These are phyloP conservation scores for Capsicum baccatum DNA, from an alignment of 257 asterid genomes.

Conservation along the genomic window DNA sequence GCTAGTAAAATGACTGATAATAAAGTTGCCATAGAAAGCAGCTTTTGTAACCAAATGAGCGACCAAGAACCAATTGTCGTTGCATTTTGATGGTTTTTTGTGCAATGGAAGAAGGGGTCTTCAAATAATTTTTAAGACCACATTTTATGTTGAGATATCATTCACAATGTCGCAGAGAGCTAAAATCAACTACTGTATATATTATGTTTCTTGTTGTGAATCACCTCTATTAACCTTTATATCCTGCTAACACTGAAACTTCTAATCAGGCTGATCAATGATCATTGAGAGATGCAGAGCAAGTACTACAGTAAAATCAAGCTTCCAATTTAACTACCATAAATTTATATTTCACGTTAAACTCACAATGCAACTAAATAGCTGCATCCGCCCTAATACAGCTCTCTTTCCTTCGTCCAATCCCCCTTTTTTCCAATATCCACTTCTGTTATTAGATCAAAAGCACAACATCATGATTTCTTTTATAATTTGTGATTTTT, in stretches of 20 bases:
- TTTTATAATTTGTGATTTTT: background rate
- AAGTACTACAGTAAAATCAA: background rate
- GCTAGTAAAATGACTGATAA: too few species aligned
- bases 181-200: too few species aligned
- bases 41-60: too few species aligned
- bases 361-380: too few species aligned
- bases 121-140: background rate
- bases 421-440: too few species aligned
- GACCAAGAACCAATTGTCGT: too few species aligned
- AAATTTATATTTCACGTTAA: background rate
- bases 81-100: background rate
- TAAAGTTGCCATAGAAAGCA: too few species aligned
- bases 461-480: background rate
- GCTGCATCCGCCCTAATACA: too few species aligned
- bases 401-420: too few species aligned
- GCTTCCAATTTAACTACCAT: background rate
- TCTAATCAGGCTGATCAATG: background rate
- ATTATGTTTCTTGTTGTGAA: too few species aligned
- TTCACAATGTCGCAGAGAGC: background rate
- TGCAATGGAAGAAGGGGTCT: background rate
- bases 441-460: background rate
- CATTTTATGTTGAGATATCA: background rate
- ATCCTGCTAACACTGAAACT: background rate
- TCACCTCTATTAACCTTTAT: too few species aligned
- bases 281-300: background rate